Evolutionary conservation across 805 yeast species (phyloP).

Genomic region (Zygosaccharomyces pseudorouxii): DNA sequence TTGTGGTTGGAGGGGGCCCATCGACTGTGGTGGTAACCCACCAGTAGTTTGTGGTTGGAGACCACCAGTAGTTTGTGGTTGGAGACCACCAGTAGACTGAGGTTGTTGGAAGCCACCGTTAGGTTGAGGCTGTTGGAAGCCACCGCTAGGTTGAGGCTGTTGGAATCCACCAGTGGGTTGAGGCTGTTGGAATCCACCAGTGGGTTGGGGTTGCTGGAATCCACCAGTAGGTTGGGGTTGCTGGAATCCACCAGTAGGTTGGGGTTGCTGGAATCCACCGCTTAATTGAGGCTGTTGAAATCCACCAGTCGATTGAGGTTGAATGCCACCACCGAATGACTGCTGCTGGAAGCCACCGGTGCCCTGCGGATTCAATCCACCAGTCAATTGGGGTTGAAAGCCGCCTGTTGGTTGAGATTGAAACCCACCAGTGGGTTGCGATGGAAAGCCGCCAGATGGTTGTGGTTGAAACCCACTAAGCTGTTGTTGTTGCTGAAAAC

Average conservation of each 20-base stretch:
- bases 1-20: conserved; percentile 45
- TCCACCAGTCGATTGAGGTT: conserved; percentile 47
- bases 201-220: conserved; percentile 32
- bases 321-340: conserved; percentile 35
- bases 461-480: conserved; percentile 29
- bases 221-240: conserved; percentile 24
- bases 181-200: conserved; percentile 28
- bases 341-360: conserved; percentile 51
- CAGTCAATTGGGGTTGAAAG: conserved; percentile 39
- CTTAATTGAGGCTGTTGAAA: conserved; percentile 46
- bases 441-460: conserved; percentile 30
- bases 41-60: conserved; percentile 32
- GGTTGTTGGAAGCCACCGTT: conserved; percentile 26
- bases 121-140: conserved; percentile 18
- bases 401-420: conserved; percentile 52
- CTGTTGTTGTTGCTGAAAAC: conserved; percentile 31
- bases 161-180: conserved; percentile 51
- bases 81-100: conserved; percentile 29
- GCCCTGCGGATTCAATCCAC: conserved; percentile 44
- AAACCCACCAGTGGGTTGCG: conserved; percentile 40
- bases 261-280: conserved; percentile 17
- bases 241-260: conserved; percentile 25
- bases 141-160: conserved; percentile 42
- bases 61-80: conserved; percentile 40
- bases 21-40: conserved; percentile 36